A percentile compares a stretch with the other conserved stretches of the same genome.
phyloP scores from a whole-genome alignment of 2,329 filamentous ascomycete species.

The Penicillium italicum region DNA sequence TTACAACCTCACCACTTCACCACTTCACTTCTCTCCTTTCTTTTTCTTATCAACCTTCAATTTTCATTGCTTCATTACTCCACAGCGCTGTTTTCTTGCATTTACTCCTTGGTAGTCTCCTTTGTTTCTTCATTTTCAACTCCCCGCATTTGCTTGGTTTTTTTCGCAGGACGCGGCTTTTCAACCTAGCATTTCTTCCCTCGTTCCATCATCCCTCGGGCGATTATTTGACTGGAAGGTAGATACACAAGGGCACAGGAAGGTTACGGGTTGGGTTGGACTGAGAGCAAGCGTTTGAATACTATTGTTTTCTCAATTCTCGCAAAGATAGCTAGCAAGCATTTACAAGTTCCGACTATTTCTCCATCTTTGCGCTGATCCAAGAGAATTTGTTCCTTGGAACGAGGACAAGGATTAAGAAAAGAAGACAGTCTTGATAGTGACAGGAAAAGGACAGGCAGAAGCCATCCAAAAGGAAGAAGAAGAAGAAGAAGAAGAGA shows the following conservation, averaged over 20 bases:
- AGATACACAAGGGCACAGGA: constrained; percentile 22
- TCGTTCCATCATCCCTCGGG: background rate
- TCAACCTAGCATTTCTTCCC: background rate
- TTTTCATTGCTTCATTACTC: background rate
- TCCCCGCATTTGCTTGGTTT: background rate
- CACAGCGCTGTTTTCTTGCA: background rate
- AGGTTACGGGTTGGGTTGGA: constrained; percentile 28
- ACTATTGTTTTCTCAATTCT: constrained; percentile 37
- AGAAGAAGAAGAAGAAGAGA: constrained; percentile 11
- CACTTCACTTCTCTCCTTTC: background rate
- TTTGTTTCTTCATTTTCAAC: background rate
- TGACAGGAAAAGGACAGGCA: constrained; percentile 15
- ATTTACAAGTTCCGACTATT: constrained; percentile 43
- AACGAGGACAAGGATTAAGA: constrained; percentile 27
- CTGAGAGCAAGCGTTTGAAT: constrained; percentile 32
- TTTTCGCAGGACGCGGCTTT: background rate
- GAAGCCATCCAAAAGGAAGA: constrained; percentile 19
- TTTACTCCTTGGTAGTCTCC: background rate
- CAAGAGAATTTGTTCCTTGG: constrained; percentile 26
- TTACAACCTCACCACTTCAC: background rate
- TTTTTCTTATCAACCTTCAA: background rate
- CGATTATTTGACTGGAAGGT: constrained; percentile 21
- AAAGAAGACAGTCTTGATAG: constrained; percentile 24
- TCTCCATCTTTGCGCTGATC: constrained; percentile 34
- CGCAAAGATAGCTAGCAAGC: constrained; percentile 46